Percentiles rank a stretch among this genome's conserved stretches.
Conservation (phyloP, 306 rosid genomes). For the Rosa chinensis region DNA sequence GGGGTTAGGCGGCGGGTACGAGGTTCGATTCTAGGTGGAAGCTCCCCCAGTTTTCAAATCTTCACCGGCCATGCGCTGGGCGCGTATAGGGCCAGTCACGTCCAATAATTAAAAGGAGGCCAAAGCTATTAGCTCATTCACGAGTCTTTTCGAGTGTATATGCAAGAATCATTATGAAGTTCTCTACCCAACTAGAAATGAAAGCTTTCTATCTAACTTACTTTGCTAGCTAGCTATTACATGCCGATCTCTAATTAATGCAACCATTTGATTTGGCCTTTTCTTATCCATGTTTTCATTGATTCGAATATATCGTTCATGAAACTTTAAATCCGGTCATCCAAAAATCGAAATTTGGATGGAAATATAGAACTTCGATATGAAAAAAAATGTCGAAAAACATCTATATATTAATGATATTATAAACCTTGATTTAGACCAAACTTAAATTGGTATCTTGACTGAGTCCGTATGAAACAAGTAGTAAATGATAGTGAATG, state of each 20-base stretch:
- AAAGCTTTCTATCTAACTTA: conserved; percentile 1
- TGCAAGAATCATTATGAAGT: background rate
- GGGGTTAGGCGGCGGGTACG: no score
- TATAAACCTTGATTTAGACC: background rate
- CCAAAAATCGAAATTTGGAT: background rate
- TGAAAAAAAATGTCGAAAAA: no score
- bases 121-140: conserved; percentile 12
- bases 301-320: background rate
- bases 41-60: no score
- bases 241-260: conserved; percentile 10
- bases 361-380: no score
- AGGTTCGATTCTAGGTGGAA: no score
- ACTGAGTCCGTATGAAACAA: background rate
- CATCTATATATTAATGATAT: background rate
- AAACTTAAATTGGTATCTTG: background rate
- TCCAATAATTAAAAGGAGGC: background rate
- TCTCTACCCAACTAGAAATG: background rate
- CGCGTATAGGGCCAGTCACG: no score
- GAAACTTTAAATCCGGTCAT: background rate
- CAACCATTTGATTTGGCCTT: background rate
- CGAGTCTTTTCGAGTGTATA: conserved; percentile 22
- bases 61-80: no score
- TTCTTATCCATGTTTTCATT: background rate
- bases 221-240: background rate
- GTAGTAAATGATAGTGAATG: background rate